Percentiles rank a stretch among this genome's conserved stretches.
These are phyloP conservation scores for Puccinia coronata DNA, from an alignment of 1,284 basidiomycete species.

Conservation along the genomic window DNA sequence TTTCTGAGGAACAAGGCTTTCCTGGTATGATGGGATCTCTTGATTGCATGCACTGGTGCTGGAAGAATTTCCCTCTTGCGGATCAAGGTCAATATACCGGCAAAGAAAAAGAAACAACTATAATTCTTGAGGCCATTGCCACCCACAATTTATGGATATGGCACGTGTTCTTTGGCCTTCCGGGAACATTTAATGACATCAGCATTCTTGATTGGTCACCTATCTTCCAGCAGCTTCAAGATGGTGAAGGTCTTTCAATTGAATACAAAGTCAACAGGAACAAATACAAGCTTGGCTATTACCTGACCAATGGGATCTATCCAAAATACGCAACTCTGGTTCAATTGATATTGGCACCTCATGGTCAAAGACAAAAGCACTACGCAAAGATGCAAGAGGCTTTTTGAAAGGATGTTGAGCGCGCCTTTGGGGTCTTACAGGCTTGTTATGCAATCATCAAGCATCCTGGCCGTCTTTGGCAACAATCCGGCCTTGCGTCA, in stretches of 20 bases:
- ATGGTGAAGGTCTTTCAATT: too few relatives aligned
- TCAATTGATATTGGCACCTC: background rate
- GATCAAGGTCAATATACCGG: background rate
- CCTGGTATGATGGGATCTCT: too few relatives aligned
- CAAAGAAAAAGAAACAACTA: constrained; percentile 19
- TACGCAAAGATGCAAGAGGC: too few relatives aligned
- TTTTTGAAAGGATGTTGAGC: too few relatives aligned
- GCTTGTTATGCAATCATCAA: too few relatives aligned
- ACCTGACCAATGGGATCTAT: constrained; percentile 4
- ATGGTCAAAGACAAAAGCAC: background rate
- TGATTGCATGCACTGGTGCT: too few relatives aligned
- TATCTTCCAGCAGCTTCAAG: background rate
- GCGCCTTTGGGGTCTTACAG: constrained; percentile 12
- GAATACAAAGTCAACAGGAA: too few relatives aligned
- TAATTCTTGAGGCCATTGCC: too few relatives aligned
- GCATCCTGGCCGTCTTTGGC: background rate
- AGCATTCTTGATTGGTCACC: background rate
- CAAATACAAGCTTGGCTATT: too few relatives aligned
- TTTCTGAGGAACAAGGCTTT: background rate
- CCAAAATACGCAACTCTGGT: background rate
- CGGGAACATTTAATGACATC: too few relatives aligned
- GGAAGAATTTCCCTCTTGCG: constrained; percentile 19
- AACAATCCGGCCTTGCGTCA: background rate
- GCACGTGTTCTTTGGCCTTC: too few relatives aligned
- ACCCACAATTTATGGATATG: too few relatives aligned